Percentiles rank a stretch among this genome's conserved stretches.
These are phyloP conservation scores for Gyromitra esculenta DNA, from an alignment of 2,329 filamentous ascomycete genomes.

Conservation along the genomic window DNA sequence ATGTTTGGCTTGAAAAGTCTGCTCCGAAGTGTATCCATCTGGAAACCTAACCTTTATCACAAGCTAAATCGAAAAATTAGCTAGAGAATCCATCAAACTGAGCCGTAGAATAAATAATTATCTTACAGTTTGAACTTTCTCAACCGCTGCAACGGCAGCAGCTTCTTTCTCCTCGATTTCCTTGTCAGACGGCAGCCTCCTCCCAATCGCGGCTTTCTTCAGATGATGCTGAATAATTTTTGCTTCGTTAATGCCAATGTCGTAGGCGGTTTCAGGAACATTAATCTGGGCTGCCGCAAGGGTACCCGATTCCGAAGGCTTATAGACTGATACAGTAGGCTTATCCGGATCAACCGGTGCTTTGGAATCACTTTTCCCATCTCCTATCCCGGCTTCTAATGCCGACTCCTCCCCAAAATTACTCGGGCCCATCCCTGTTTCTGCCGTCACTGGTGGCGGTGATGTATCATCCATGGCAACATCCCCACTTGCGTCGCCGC, in stretches of 20 bases:
- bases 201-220: constrained; percentile 48
- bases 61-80: constrained; percentile 39
- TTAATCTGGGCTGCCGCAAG: constrained; percentile 75
- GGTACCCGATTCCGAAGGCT: constrained; percentile 76
- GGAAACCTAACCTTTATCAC: constrained; percentile 54
- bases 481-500: constrained; percentile 49
- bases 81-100: neutral
- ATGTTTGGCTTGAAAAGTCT: constrained; percentile 48
- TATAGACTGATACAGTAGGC: constrained; percentile 75
- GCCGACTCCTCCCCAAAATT: constrained; percentile 50
- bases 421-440: constrained; percentile 33
- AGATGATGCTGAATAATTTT: constrained; percentile 52
- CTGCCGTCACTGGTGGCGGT: neutral
- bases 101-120: neutral
- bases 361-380: constrained; percentile 4
- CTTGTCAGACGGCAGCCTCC: constrained; percentile 53
- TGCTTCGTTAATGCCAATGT: constrained; percentile 52
- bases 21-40: constrained; percentile 50
- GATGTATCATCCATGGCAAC: constrained; percentile 52
- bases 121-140: constrained; percentile 52
- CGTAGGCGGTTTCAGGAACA: constrained; percentile 52
- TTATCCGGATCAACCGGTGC: constrained; percentile 57
- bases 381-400: constrained; percentile 45
- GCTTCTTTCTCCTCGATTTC: constrained; percentile 54
- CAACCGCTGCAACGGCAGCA: constrained; percentile 39